Evolutionary conservation across 75 land plant genomes (phyloP), one percentile per base, ranked within the genome.

Genomic region (Isoetes taiwanensis): DNA sequence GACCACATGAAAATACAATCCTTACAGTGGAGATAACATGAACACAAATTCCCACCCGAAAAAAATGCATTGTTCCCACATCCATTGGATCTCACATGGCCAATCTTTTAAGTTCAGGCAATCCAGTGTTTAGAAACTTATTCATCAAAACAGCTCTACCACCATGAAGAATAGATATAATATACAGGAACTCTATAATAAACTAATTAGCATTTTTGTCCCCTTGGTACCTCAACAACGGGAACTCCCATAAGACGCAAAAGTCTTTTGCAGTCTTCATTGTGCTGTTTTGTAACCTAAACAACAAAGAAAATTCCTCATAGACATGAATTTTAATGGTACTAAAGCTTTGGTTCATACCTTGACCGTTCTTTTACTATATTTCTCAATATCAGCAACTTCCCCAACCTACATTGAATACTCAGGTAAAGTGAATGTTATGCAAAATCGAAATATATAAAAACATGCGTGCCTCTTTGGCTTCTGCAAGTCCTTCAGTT

Each of bases 231-330:
- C 85, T 93, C 89, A 56, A 93, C 61, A 19, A 93, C 90, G 60
- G 98, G 95, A 16, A 93, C 83, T 61, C 98, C 98, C 95, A 93
- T 93, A 11, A 93, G 74, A 38, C 74, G 78, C 33, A 93, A 66
- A 53, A 93, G 80, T 32, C 70, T 79, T 66, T 79, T 80, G 64
- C 98, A 87, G 57, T 83, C 95, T 42, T 85, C 95, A 75, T 88
- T 88, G 56, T 88, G 95, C 58, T 85, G 82, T 54, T 65, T 78
- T 52, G 98, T 87, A 27, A 91, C 97, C 96, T 89, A 62, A 11
- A 39, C n/a, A 59, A 75, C 38, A 58, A 50, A 40, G 26, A 64
- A 23, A 3, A 46, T 65, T 27, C n/a, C 10, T n/a, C n/a, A n/a
- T n/a, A n/a, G n/a, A n/a, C 42, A 28, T 4, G 0, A 28, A 35